Base-by-base conservation (phyloP, 2,329 filamentous ascomycete species). In the Ceratocystis destructans region DNA sequence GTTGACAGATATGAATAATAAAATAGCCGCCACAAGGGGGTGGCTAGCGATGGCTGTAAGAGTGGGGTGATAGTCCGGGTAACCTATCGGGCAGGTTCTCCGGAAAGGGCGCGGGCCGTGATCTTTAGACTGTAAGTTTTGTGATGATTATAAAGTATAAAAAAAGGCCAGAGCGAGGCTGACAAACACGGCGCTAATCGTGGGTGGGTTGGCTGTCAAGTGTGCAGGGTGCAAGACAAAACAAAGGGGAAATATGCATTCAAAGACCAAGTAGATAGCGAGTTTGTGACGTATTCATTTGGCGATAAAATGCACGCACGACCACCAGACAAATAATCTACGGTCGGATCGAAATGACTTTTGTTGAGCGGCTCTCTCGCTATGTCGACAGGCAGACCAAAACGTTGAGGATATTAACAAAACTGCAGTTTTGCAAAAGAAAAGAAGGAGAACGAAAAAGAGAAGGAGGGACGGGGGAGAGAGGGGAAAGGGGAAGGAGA, bases 221-320 rank as follows among this genome's bases (percentile, higher is more conserved):
- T 6, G 28, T 25, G n/a, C 53, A 25, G 28, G 53, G 8, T 7
- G 25, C 25, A 17, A 45, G 31, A 62, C 5, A 22, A 48, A 12
- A 45, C 22, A 45, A 44, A 22, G 10, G n/a, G 17, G n/a, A 17
- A 59, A 37, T 10, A 25, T 31, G n/a, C 53, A 59, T 59, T 12
- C 25, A 59, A 59, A 59, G 28, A 37, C 33, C 53, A n/a, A 7
- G 33, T 33, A 31, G 25, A 33, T 59, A 7, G 25, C 17, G 25
- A 33, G 28, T 25, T 17, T 59, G 53, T 59, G 53, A 59, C 53
- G 53, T 59, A 59, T 59, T 37, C 37, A 59, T 59, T 59, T 59
- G 53, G 61, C 61, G 45, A 62, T 33, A 62, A 44, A 61, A 62
- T 48, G 37, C 20, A 62, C 61, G 37, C 61, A 45, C 37, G 61